These are phyloP conservation scores for Geoglossum glabrum DNA, from an alignment of 495 filamentous ascomycete species.

Conservation along the genomic window DNA sequence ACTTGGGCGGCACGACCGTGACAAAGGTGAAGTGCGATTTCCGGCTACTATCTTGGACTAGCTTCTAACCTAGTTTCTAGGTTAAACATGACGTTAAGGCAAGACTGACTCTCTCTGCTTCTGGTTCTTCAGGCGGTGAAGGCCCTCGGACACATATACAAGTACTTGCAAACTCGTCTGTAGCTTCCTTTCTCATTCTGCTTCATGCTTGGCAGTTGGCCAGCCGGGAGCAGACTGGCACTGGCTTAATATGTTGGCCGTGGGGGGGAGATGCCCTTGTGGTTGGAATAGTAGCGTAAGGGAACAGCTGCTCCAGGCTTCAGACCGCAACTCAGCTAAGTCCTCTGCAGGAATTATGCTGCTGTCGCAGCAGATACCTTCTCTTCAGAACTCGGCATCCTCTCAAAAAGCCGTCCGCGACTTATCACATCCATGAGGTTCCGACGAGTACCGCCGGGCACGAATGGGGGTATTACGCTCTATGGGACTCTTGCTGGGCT, in stretches of 20 bases:
- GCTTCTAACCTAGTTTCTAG: slow-evolving; percentile 17
- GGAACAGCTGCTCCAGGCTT: slow-evolving; percentile 6
- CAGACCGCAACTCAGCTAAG: slow-evolving; percentile 5
- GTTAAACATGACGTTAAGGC: slow-evolving; percentile 78
- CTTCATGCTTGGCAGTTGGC: slow-evolving; percentile 48
- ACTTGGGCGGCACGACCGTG: slow-evolving; percentile 59
- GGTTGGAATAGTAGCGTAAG: slow-evolving; percentile 32
- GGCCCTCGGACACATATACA: slow-evolving; percentile 68
- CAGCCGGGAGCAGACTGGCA: slow-evolving; percentile 18
- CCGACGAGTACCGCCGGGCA: slow-evolving; percentile 63
- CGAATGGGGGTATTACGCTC: slow-evolving; percentile 75
- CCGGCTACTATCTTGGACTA: background rate
- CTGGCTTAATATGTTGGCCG: slow-evolving; percentile 15
- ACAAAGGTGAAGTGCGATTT: slow-evolving; percentile 42
- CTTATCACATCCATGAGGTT: slow-evolving; percentile 70
- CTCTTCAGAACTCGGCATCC: slow-evolving; percentile 84
- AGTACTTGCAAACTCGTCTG: slow-evolving; percentile 73
- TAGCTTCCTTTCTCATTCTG: slow-evolving; percentile 52
- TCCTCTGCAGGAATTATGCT: slow-evolving; percentile 45
- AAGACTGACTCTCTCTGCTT: slow-evolving; percentile 52
- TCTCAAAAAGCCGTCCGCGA: slow-evolving; percentile 52
- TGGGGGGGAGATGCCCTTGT: slow-evolving; percentile 28
- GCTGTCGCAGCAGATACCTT: slow-evolving; percentile 86
- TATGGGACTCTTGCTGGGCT: slow-evolving; percentile 54
- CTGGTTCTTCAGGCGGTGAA: slow-evolving; percentile 53